Evolutionary conservation across 225 moss, liverwort and hornwort species (phyloP).

Genomic region (Physcomitrium patens): DNA sequence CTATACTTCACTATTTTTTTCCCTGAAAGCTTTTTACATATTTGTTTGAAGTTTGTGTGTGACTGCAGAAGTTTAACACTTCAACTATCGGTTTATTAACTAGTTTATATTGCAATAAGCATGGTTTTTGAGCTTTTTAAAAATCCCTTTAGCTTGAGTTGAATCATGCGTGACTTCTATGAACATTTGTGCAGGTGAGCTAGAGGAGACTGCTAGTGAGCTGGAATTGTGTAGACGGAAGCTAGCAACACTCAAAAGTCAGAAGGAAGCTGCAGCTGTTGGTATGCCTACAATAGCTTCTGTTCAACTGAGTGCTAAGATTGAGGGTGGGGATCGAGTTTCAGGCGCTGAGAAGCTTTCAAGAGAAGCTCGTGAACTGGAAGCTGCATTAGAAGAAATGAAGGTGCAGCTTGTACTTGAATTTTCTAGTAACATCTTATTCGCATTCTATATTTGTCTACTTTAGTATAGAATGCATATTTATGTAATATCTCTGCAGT

Average conservation of each 20-base stretch:
- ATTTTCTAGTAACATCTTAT: constrained; percentile 2
- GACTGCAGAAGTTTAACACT: constrained; percentile 11
- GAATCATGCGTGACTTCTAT: constrained; percentile 17
- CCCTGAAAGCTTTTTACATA: neutral
- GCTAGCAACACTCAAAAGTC: constrained; percentile 76
- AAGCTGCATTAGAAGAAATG: constrained; percentile 81
- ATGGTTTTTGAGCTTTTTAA: neutral
- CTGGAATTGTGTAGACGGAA: constrained; percentile 86
- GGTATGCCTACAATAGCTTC: constrained; percentile 62
- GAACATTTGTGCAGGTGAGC: constrained; percentile 64
- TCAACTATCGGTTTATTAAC: neutral
- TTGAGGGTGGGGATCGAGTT: constrained; percentile 68
- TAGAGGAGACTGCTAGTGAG: constrained; percentile 86
- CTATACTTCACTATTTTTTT: neutral
- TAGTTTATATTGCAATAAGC: constrained; percentile 4
- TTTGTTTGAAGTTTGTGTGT: constrained; percentile 21
- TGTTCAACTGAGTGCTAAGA: constrained; percentile 48
- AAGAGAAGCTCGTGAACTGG: constrained; percentile 75
- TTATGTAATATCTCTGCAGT: neutral
- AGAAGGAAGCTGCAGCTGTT: constrained; percentile 71
- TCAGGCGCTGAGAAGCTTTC: constrained; percentile 60
- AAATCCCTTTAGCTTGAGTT: constrained; percentile 15
- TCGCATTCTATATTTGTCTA: constrained; percentile 14
- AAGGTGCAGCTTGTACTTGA: constrained; percentile 60
- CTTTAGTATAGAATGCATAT: neutral